phyloP scores from a whole-genome alignment of 202 grass and related monocot genomes.

The Saccharum hybrid region DNA sequence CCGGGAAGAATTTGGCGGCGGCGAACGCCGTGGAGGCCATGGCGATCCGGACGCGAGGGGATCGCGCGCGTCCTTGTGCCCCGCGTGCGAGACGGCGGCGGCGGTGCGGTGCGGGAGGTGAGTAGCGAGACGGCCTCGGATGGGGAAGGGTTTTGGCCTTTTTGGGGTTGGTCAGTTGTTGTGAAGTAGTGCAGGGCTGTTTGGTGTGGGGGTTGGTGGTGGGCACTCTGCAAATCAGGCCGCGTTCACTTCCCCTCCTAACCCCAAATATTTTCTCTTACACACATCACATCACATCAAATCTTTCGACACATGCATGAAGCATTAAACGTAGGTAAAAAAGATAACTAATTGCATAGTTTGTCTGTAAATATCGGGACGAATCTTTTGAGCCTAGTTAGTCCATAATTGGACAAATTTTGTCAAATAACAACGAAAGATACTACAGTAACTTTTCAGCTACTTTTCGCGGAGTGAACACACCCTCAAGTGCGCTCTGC shows the following conservation, averaged over 20 bases:
- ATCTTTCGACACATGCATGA: too few species aligned
- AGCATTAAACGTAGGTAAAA: too few species aligned
- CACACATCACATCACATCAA: too few species aligned
- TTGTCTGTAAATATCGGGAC: too few species aligned
- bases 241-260: too few species aligned
- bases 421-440: too few species aligned
- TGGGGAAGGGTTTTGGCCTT: slow-evolving; percentile 27
- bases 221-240: slow-evolving; percentile 3
- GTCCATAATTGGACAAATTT: too few species aligned
- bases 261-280: too few species aligned
- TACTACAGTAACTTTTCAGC: too few species aligned
- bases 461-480: too few species aligned
- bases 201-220: slow-evolving; percentile 26
- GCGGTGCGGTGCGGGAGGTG: slow-evolving; percentile 14
- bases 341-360: too few species aligned
- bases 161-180: slow-evolving; percentile 32
- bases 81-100: slow-evolving; percentile 17
- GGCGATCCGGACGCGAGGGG: slow-evolving; percentile 34
- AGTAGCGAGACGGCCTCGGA: not conserved
- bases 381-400: too few species aligned
- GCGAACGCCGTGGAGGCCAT: slow-evolving; percentile 76
- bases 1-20: slow-evolving; percentile 41
- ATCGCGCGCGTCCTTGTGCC: not conserved
- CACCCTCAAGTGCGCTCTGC: slow-evolving; percentile 8
- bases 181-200: not conserved